These are phyloP conservation scores for Syncephalastrum monosporum DNA, from an alignment of 371 early-diverging fungal genomes.

Conservation along the genomic window DNA sequence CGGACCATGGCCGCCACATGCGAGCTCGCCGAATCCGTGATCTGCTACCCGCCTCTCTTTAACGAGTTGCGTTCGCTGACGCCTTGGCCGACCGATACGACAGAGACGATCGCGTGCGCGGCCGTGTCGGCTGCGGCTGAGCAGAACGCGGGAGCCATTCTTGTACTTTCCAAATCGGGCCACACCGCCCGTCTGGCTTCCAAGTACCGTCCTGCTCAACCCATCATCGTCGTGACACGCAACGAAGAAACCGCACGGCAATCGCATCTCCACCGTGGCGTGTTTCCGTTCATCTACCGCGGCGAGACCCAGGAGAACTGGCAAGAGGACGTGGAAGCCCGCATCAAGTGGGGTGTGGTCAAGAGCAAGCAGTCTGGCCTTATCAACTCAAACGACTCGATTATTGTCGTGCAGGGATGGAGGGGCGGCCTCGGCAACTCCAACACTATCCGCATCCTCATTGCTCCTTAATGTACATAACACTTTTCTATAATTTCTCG, in stretches of 20 bases:
- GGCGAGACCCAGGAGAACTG: slow-evolving; percentile 47
- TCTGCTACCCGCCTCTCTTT: slow-evolving; percentile 73
- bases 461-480: slow-evolving; percentile 26
- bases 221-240: slow-evolving; percentile 86
- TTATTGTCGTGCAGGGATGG: slow-evolving; percentile 75
- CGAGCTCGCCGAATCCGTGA: slow-evolving; percentile 69
- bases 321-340: slow-evolving; percentile 67
- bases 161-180: slow-evolving; percentile 81
- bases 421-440: slow-evolving; percentile 73
- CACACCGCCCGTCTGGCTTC: slow-evolving; percentile 85
- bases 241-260: slow-evolving; percentile 82
- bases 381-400: slow-evolving; percentile 58
- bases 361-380: slow-evolving; percentile 58
- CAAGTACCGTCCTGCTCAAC: slow-evolving; percentile 92
- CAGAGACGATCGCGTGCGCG: slow-evolving; percentile 90
- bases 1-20: slow-evolving; percentile 72
- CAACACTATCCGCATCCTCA: slow-evolving; percentile 70
- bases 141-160: slow-evolving; percentile 83
- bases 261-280: slow-evolving; percentile 82
- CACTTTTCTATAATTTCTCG: too few relatives aligned
- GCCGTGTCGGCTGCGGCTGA: slow-evolving; percentile 86
- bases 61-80: slow-evolving; percentile 77
- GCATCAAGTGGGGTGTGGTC: slow-evolving; percentile 61
- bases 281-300: slow-evolving; percentile 81
- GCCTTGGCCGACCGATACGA: slow-evolving; percentile 72